Evolutionary conservation across 495 filamentous ascomycete species (phyloP).

Genomic region (Aeminium ludgeri): DNA sequence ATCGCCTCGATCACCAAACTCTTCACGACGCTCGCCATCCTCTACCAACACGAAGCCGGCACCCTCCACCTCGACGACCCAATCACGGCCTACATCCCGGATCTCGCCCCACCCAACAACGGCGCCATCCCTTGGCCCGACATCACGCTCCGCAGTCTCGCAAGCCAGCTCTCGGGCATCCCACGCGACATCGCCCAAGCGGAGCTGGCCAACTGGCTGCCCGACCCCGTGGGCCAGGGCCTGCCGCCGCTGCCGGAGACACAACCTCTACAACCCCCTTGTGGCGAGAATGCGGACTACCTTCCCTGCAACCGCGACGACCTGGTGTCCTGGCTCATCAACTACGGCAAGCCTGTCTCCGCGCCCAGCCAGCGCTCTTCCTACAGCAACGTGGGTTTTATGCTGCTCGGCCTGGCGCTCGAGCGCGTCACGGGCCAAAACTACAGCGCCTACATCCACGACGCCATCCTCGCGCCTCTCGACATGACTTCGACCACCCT

Average conservation of each 20-base stretch:
- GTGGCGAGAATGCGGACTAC: conserved; percentile 16
- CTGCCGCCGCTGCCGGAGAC: conserved; percentile 18
- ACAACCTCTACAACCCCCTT: not conserved
- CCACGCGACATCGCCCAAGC: conserved; percentile 19
- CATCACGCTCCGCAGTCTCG: conserved; percentile 23
- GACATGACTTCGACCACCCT: conserved; percentile 18
- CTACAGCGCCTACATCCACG: conserved; percentile 19
- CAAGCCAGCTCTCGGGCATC: conserved; percentile 25
- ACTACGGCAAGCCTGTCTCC: conserved; percentile 16
- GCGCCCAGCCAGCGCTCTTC: conserved; percentile 23
- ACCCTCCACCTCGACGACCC: conserved; percentile 23
- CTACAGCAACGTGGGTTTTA: conserved; percentile 23
- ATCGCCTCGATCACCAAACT: conserved; percentile 25
- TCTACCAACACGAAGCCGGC: conserved; percentile 23
- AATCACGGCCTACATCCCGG: conserved; percentile 18
- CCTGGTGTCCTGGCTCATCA: conserved; percentile 10
- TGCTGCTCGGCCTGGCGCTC: conserved; percentile 22
- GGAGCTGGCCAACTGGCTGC: conserved; percentile 15
- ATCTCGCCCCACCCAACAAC: conserved; percentile 12
- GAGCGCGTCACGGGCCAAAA: conserved; percentile 18
- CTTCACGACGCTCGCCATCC: conserved; percentile 23
- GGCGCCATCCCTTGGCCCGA: conserved; percentile 23
- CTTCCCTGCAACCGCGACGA: conserved; percentile 12
- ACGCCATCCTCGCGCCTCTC: conserved; percentile 22
- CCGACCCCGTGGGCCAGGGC: conserved; percentile 11